Evolutionary conservation across 2,329 filamentous ascomycete species (phyloP).

Genomic region (Myriosclerotinia curreyana): DNA sequence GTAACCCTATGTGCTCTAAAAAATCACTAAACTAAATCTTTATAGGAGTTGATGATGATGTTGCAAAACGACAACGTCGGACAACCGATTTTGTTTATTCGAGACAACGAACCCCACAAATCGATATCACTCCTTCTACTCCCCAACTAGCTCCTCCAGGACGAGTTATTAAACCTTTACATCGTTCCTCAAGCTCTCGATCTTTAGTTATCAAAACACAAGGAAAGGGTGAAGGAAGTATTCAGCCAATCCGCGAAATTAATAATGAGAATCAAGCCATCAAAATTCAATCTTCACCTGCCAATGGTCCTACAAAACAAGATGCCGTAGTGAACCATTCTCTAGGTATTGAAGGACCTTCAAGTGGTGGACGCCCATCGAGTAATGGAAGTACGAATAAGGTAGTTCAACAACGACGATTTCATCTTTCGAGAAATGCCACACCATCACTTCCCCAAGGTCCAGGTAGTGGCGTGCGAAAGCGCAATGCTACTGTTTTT

Average conservation of each 20-base stretch:
- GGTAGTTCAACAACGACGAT: slow-evolving; percentile 46
- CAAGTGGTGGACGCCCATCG: not conserved
- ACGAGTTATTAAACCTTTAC: slow-evolving; percentile 30
- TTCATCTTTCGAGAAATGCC: slow-evolving; percentile 54
- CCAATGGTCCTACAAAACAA: not conserved
- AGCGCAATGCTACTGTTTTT: slow-evolving; percentile 49
- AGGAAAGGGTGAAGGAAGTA: not conserved
- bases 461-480: slow-evolving; percentile 19
- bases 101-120: slow-evolving; percentile 28
- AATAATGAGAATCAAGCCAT: not conserved
- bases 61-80: slow-evolving; percentile 32
- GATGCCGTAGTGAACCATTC: slow-evolving; percentile 1
- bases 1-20: no score
- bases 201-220: slow-evolving; percentile 10
- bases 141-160: slow-evolving; percentile 21
- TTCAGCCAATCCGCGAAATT: slow-evolving; percentile 1
- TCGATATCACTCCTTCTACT: slow-evolving; percentile 8
- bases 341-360: not conserved
- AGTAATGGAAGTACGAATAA: slow-evolving; percentile 10
- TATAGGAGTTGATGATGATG: slow-evolving; percentile 36
- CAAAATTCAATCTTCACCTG: not conserved
- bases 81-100: slow-evolving; percentile 35
- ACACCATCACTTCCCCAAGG: slow-evolving; percentile 8
- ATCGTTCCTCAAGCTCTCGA: slow-evolving; percentile 25
- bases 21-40: not conserved